Conservation (phyloP, 2,329 filamentous ascomycete species). For the Penicillium sp. region DNA sequence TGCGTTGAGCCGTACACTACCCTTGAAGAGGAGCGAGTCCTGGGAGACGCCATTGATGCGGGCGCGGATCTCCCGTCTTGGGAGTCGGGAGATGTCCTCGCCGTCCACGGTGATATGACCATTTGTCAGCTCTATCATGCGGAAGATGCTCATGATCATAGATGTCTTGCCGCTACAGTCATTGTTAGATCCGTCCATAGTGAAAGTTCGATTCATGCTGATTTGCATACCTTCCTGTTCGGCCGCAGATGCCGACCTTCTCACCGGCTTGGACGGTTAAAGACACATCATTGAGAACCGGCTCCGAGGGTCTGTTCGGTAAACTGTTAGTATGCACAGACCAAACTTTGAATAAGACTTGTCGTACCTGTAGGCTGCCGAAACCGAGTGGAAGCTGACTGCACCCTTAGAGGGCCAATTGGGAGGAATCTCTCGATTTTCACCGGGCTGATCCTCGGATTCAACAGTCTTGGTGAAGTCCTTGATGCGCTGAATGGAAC, state of each 20-base stretch:
- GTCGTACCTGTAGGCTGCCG: slow-evolving; percentile 45
- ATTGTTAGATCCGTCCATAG: background rate
- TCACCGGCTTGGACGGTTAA: slow-evolving; percentile 46
- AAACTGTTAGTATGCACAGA: slow-evolving; percentile 8
- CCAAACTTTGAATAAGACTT: background rate
- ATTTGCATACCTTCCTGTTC: slow-evolving; percentile 37
- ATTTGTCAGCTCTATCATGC: slow-evolving; percentile 42
- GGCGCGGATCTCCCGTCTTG: slow-evolving; percentile 41
- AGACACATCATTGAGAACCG: slow-evolving; percentile 48
- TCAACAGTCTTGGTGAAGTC: slow-evolving; percentile 50
- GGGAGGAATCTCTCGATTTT: slow-evolving; percentile 40
- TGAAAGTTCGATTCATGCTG: background rate
- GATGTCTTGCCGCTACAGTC: slow-evolving; percentile 44
- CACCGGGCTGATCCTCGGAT: slow-evolving; percentile 45
- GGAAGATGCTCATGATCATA: slow-evolving; percentile 43
- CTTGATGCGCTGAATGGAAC: slow-evolving; percentile 57
- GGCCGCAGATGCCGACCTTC: slow-evolving; percentile 44
- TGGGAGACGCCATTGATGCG: slow-evolving; percentile 47
- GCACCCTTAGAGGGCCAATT: slow-evolving; percentile 47
- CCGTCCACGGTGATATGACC: slow-evolving; percentile 47
- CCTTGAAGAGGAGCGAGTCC: slow-evolving; percentile 45
- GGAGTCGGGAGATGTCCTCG: slow-evolving; percentile 41
- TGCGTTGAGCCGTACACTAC: slow-evolving; percentile 41
- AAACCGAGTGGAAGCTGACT: slow-evolving; percentile 47
- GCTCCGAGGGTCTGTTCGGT: slow-evolving; percentile 25